Percentiles rank a stretch among this genome's conserved stretches.
phyloP scores from a whole-genome alignment of 2,329 filamentous ascomycete genomes.

The Ceratocystis lukuohia region DNA sequence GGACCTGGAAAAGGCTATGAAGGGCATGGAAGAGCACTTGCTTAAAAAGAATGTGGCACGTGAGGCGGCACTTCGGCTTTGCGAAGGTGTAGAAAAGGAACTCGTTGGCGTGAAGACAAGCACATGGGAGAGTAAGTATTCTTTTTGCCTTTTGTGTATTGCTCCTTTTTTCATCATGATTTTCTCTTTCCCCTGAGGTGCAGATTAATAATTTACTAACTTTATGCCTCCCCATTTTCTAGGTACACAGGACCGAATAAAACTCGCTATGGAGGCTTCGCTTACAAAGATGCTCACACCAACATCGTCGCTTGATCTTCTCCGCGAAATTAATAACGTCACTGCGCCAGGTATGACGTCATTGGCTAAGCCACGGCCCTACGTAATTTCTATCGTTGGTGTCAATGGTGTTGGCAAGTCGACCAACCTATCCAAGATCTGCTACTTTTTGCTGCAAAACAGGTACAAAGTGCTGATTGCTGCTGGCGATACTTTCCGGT shows the following conservation, averaged over 20 bases:
- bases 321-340: slow-evolving; percentile 80
- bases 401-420: slow-evolving; percentile 98
- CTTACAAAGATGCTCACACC: slow-evolving; percentile 92
- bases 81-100: slow-evolving; percentile 81
- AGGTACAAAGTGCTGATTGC: slow-evolving; percentile 90
- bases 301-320: slow-evolving; percentile 82
- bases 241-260: slow-evolving; percentile 68
- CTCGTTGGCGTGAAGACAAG: slow-evolving; percentile 82
- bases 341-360: slow-evolving; percentile 52
- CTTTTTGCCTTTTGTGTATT: not conserved
- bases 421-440: slow-evolving; percentile 94
- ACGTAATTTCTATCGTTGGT: slow-evolving; percentile 95
- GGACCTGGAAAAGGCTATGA: slow-evolving; percentile 83
- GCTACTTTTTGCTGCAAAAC: slow-evolving; percentile 95
- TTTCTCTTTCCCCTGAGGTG: not conserved
- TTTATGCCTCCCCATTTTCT: not conserved
- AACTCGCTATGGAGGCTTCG: slow-evolving; percentile 78
- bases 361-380: slow-evolving; percentile 57
- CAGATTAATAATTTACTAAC: not conserved
- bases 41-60: slow-evolving; percentile 91
- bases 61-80: slow-evolving; percentile 82
- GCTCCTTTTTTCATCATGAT: too few relatives aligned
- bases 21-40: slow-evolving; percentile 90
- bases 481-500: slow-evolving; percentile 92
- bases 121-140: slow-evolving; percentile 58